Base-by-base conservation (phyloP, 164 flowering plant genomes). In the Litsea cubeba region DNA sequence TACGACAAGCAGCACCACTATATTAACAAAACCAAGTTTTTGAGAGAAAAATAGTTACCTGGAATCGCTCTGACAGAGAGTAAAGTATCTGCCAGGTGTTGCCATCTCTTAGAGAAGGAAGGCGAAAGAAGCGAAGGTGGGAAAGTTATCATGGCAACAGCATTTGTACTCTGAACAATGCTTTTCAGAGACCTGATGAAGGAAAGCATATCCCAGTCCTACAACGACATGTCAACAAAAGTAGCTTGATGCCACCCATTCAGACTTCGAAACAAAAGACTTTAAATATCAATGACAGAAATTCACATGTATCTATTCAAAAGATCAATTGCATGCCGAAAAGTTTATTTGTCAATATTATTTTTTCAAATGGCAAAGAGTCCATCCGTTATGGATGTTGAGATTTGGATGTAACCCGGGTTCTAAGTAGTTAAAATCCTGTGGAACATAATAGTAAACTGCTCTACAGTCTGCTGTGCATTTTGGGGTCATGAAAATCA, bases 121-220 rank as follows among this genome's bases (percentile, higher is more conserved):
- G 89, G 81, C 32, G 95, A 91, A 72, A 96, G 89, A 73, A 96
- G 86, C 12, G 93, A 88, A 72, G 97, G 86, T 25, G 95, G 89
- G 72, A 90, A 96, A 25, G 94, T 90, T 70, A 96, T 71, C 66
- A 94, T 69, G 65, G 87, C 97, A 83, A 94, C 97, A 72, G 95
- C 93, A 89, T 94, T 92, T 66, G 94, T 87, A 78, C 87, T 78
- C 65, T 87, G 79, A 12, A 90, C 26, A 85, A 84, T 83, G 82
- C 87, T 82, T 85, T 85, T 93, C 77, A 96, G 84, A 71, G 88
- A 89, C 82, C 86, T 90, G 65, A 96, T 79, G 74, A 91, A 94
- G 67, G 95, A 89, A 81, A 96, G 94, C 87, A 92, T 85, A 66
- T 87, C 90, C 97, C 97, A 96, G 40, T 96, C 99, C 98, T 96